Base-by-base conservation (phyloP, 768 basidiomycete genomes). In the Boletus insuetus region DNA sequence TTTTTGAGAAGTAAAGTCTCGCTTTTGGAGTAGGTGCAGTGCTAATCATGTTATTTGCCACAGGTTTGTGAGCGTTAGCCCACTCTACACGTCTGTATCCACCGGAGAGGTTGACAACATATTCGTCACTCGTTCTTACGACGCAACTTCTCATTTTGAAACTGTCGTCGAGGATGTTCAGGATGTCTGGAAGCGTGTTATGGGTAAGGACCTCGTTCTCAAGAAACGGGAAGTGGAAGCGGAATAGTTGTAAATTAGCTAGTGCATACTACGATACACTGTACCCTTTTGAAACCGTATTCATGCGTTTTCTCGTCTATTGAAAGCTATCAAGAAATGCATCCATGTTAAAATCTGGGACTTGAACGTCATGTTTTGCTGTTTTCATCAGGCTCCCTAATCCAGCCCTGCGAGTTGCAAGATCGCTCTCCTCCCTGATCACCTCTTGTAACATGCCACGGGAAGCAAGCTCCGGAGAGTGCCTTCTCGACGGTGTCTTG, bases 61-160 rank as follows among this genome's bases (percentile, higher is more conserved):
- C 61, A 98, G 95, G 72, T 99, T 98, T 73, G 83, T 98, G 55
- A 86, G 87, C 39, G 86, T 98, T 61, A 84, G 86, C 16, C 86
- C 94, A 20, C 72, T 97, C 45, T 98, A 94, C 77, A 88, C 87
- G 26, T 94, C 97, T 8, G 94, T 94, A 4, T 80, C 89, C 44
- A 73, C 82, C 40, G 97, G 97, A 54, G 68, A 82, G 58, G 74
- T 77, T 43, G 95, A 99, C 77, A 90, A 93, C 70, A 91, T 99
- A 70, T 99, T 91, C 79, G 86, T 99, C 76, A 99, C 97, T 51
- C 89, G 89, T 52, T 97, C 94, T 16, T 99, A 98, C 74, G 97
- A 99, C 69, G 96, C 97, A 9, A 98, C 97, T 12, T 94, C 92
- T 29, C 97, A 99, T 76, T 98, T 99, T 71, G 97, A 99, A 80